These are phyloP conservation scores for Lenwebbia sp. DNA, from an alignment of 345 rosid species.

Conservation along the genomic window DNA sequence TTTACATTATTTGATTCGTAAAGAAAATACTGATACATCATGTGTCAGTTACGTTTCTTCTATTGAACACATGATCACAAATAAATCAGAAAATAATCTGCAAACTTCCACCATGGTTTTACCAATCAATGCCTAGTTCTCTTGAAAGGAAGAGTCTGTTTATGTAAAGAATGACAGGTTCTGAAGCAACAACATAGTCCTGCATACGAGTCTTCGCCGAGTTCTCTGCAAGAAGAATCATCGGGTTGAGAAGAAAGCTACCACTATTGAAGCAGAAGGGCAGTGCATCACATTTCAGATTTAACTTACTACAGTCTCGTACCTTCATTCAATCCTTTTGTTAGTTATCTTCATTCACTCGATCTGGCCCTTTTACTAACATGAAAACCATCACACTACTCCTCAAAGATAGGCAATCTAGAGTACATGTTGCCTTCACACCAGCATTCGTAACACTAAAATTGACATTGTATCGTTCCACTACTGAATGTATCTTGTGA, in stretches of 20 bases:
- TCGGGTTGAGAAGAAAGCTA: neutral
- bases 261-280: neutral
- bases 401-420: neutral
- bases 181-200: constrained; percentile 42
- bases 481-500: neutral
- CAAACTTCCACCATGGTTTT: constrained; percentile 1
- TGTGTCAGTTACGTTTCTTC: neutral
- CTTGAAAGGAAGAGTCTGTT: constrained; percentile 59
- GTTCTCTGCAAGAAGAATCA: constrained; percentile 28
- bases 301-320: neutral
- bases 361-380: neutral
- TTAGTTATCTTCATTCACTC: neutral
- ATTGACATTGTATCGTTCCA: neutral
- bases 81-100: neutral
- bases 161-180: constrained; percentile 46
- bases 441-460: neutral
- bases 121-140: constrained; percentile 86
- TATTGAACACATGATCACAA: neutral
- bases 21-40: neutral
- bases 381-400: neutral
- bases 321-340: neutral
- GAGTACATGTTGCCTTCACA: neutral
- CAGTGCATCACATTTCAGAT: neutral
- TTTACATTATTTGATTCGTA: neutral
- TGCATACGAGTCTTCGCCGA: constrained; percentile 72